Evolutionary conservation across 1,139 yeast genomes (phyloP).

Genomic region (Casaregolazyma lundiana): DNA sequence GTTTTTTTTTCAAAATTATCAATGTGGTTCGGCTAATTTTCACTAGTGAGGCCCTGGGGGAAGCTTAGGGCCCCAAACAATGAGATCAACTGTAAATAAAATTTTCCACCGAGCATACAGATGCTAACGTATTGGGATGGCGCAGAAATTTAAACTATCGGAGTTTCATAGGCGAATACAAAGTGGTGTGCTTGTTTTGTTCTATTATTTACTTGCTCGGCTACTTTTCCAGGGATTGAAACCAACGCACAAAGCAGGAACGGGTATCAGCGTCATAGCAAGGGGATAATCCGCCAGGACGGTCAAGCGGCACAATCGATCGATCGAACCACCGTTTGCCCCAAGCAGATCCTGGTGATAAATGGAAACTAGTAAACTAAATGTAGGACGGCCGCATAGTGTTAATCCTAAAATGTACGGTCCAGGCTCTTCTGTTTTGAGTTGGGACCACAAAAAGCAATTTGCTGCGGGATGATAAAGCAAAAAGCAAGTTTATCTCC

Average conservation of each 20-base stretch:
- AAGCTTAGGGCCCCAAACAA: background rate
- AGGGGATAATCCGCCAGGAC: background rate
- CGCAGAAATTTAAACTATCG: background rate
- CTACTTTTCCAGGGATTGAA: background rate
- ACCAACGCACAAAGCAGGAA: background rate
- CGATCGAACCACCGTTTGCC: background rate
- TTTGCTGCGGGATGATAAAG: background rate
- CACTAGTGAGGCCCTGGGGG: no score
- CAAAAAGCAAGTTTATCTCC: background rate
- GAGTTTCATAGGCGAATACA: no score
- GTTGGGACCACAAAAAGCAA: background rate
- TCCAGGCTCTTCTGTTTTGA: background rate
- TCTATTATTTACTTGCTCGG: no score
- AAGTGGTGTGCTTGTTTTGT: no score
- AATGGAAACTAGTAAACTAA: background rate
- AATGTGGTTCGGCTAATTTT: no score
- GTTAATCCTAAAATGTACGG: background rate
- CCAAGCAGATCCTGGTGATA: background rate
- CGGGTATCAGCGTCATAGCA: background rate
- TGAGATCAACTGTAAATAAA: background rate
- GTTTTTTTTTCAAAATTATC: background rate
- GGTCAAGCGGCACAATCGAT: background rate
- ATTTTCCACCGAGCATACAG: background rate
- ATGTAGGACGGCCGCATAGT: slow-evolving; percentile 1
- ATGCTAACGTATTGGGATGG: no score